Base-by-base conservation (phyloP, 2,329 filamentous ascomycete species). In the Cytospora piceicola region DNA sequence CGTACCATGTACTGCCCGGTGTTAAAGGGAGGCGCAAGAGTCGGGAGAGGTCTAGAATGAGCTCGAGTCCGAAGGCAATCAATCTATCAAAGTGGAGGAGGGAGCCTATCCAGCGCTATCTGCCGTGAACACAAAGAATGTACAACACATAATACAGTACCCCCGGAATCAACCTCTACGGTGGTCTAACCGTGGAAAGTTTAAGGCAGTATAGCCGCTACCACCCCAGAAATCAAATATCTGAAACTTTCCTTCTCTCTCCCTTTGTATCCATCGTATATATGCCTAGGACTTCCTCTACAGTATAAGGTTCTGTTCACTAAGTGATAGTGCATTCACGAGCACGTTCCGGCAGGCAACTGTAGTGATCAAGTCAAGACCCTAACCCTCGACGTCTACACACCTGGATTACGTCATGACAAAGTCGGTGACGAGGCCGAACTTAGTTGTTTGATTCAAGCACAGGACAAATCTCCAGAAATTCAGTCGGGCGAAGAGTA, bases 31-130 rank as follows among this genome's bases (percentile, higher is more conserved):
- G 15, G 20, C 15, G 3, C 15, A 32, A 17, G 52, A 32, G 39
- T 57, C 36, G 39, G 53, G 32, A 42, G 30, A 29, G 30, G 49
- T 53, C 60, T 56, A 49, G 51, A 20, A 27, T 52, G 36, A 42
- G 15, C 39, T 49, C 46, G n/a, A 49, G 46, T 22, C 46, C n/a
- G n/a, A 20, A 49, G 46, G 46, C n/a, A 49, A 22, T 49, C 42
- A 49, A 49, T 49, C 46, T 22, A 12, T 29, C 22, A 39, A 42
- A 22, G 29, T 24, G 32, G 34, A 58, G 32, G 32, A 57, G 30
- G 24, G 55, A 58, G 39, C 32, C 30, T 39, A 4, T 24, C 4
- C n/a, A 20, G 55, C 14, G 34, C 55, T 58, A 36, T 17, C 32
- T 22, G 55, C 32, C 14, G 1, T 24, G 34, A 58, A 42, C 12